These are phyloP conservation scores for Cardamine resedifolia DNA, from an alignment of 345 rosid species.

Conservation along the genomic window DNA sequence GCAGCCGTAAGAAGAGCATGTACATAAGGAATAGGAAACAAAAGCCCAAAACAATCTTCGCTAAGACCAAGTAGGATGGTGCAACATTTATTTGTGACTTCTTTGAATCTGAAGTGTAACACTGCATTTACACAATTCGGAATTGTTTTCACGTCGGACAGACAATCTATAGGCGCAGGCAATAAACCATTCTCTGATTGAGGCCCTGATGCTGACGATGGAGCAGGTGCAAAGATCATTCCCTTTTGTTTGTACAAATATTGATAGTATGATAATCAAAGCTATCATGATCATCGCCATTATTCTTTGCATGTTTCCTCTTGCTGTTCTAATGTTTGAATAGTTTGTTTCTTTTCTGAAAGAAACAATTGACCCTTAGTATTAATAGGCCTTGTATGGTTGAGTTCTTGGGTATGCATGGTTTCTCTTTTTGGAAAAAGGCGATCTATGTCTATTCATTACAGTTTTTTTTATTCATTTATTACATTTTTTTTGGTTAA, in stretches of 20 bases:
- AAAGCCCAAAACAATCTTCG: neutral
- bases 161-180: neutral
- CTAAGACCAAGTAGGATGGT: neutral
- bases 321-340: neutral
- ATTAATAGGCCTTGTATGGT: neutral
- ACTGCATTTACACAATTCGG: neutral
- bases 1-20: neutral
- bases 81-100: neutral
- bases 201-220: neutral
- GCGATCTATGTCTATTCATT: neutral
- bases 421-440: neutral
- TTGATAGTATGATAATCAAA: neutral
- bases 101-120: neutral
- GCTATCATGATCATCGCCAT: neutral
- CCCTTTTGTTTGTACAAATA: neutral
- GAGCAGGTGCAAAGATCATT: neutral
- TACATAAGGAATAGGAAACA: neutral
- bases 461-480: no score
- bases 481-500: no score
- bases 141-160: neutral
- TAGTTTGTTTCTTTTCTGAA: neutral
- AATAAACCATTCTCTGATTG: neutral
- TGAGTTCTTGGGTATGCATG: neutral
- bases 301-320: neutral
- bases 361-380: neutral